Evolutionary conservation across 331 rosid species (phyloP).

Genomic region (Dryas integrifolia): DNA sequence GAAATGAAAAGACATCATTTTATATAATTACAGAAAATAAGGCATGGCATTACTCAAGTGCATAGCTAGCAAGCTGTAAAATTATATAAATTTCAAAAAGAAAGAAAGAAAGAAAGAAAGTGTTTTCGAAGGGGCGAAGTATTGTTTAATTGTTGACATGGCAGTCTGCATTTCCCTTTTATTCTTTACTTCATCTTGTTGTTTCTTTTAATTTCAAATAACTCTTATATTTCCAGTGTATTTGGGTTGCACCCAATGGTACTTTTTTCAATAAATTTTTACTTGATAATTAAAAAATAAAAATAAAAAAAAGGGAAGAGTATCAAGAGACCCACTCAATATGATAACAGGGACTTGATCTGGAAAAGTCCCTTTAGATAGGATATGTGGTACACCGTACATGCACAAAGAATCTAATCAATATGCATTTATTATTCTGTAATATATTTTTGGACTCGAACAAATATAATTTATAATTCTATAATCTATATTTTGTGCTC

Average conservation of each 20-base stretch:
- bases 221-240: not conserved
- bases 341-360: not conserved
- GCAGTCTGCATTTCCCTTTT: not conserved
- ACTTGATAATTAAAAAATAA: not conserved
- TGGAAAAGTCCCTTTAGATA: not conserved
- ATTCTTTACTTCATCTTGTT: not conserved
- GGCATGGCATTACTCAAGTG: not conserved
- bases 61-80: not conserved
- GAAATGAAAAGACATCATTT: constrained; percentile 11
- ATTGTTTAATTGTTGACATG: not conserved
- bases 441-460: not conserved
- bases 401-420: not conserved
- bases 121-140: not conserved
- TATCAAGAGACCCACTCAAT: not conserved
- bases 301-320: not conserved
- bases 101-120: not conserved
- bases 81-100: not conserved
- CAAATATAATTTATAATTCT: not conserved
- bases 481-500: not conserved
- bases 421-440: not conserved
- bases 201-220: not conserved
- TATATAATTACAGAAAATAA: not conserved
- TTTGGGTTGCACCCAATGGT: not conserved
- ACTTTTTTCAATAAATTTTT: not conserved
- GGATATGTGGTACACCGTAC: not conserved